phyloP scores from a whole-genome alignment of 176 grass and related monocot species.

The Triticum turgidum region DNA sequence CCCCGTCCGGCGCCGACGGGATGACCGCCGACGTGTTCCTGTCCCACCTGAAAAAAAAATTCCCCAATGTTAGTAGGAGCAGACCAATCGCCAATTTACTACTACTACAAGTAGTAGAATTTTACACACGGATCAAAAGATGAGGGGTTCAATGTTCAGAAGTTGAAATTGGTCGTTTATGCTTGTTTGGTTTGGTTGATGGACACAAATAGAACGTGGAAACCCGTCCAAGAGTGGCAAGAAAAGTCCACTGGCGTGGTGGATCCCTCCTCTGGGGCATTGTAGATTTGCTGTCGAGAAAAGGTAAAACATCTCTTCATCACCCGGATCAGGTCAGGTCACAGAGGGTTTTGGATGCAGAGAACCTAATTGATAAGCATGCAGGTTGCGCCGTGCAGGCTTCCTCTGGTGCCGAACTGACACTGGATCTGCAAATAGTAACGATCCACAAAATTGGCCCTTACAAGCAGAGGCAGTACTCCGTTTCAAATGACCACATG shows the following conservation, averaged over 20 bases:
- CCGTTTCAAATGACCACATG: background rate
- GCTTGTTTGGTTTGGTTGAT: background rate
- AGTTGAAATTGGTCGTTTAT: too few relatives aligned
- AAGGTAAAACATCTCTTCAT: background rate
- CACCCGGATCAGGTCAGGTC: slow-evolving; percentile 23
- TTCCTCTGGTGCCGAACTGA: background rate
- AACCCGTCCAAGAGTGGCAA: slow-evolving; percentile 26
- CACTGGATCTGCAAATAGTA: background rate
- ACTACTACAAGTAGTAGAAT: too few relatives aligned
- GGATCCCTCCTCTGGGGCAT: background rate
- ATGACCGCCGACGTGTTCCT: slow-evolving; percentile 65
- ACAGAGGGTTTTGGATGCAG: background rate
- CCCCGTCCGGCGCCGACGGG: slow-evolving; percentile 38
- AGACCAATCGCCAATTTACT: too few relatives aligned
- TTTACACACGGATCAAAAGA: too few relatives aligned
- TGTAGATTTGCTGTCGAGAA: slow-evolving; percentile 1
- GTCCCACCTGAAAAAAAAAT: slow-evolving; percentile 63
- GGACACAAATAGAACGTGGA: background rate
- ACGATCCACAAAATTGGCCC: background rate
- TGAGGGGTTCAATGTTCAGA: too few relatives aligned
- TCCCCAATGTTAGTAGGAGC: too few relatives aligned
- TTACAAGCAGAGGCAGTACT: background rate
- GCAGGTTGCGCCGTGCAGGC: background rate
- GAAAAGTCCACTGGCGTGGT: background rate
- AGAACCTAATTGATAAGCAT: slow-evolving; percentile 11